Percentiles rank a stretch among this genome's conserved stretches.
phyloP scores from a whole-genome alignment of 805 yeast genomes.

The Lachancea sp. region DNA sequence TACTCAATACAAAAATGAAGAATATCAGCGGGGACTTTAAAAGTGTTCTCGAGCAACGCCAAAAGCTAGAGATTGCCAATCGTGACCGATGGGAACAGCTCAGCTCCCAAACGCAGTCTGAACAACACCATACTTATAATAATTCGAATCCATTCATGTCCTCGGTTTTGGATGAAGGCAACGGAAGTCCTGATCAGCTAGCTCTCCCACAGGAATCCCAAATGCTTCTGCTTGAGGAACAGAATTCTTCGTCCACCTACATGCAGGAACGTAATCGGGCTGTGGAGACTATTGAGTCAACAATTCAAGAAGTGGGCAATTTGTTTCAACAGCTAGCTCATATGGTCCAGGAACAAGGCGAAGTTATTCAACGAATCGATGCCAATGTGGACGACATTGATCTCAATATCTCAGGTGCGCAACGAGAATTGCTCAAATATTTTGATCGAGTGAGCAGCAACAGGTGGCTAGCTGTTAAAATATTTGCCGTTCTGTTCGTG shows the following conservation, averaged over 20 bases:
- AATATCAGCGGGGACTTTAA: slow-evolving; percentile 90
- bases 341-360: slow-evolving; percentile 97
- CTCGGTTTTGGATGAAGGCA: slow-evolving; percentile 23
- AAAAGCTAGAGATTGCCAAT: slow-evolving; percentile 71
- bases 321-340: slow-evolving; percentile 91
- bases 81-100: slow-evolving; percentile 81
- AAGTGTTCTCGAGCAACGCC: slow-evolving; percentile 81
- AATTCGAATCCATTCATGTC: slow-evolving; percentile 38
- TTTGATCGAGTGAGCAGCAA: slow-evolving; percentile 82
- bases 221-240: slow-evolving; percentile 77
- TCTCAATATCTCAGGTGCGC: slow-evolving; percentile 87
- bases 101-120: slow-evolving; percentile 32
- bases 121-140: slow-evolving; percentile 20
- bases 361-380: slow-evolving; percentile 90
- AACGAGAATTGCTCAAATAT: slow-evolving; percentile 84
- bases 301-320: slow-evolving; percentile 93
- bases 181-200: slow-evolving; percentile 28
- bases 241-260: slow-evolving; percentile 55
- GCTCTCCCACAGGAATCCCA: slow-evolving; percentile 85
- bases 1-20: slow-evolving; percentile 83
- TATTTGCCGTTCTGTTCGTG: slow-evolving; percentile 78
- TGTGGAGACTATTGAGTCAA: slow-evolving; percentile 93
- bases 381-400: slow-evolving; percentile 90
- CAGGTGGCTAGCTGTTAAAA: slow-evolving; percentile 84
- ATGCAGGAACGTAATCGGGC: slow-evolving; percentile 81